A percentile compares a stretch with the other conserved stretches of the same genome.
Evolutionary conservation across 2,329 filamentous ascomycete genomes (phyloP).

Genomic region (Alternaria infectoria): DNA sequence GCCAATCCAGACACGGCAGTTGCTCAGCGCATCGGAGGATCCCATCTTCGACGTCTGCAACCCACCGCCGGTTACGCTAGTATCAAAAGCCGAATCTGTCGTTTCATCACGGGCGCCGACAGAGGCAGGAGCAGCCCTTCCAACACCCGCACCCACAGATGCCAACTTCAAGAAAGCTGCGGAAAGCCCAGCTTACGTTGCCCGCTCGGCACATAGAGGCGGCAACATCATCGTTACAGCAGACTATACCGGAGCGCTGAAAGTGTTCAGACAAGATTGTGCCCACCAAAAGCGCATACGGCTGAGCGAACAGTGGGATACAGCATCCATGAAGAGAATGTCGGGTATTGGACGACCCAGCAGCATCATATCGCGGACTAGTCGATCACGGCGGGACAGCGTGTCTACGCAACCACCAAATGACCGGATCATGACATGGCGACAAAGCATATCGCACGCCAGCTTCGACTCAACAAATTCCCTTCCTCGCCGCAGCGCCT

Average conservation of each 20-base stretch:
- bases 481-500: slow-evolving; percentile 50
- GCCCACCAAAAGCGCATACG: slow-evolving; percentile 73
- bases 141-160: slow-evolving; percentile 44
- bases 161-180: slow-evolving; percentile 53
- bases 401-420: slow-evolving; percentile 59
- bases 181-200: slow-evolving; percentile 77
- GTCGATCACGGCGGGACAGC: slow-evolving; percentile 55
- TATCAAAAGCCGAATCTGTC: slow-evolving; percentile 72
- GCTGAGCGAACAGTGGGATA: slow-evolving; percentile 75
- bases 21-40: slow-evolving; percentile 82
- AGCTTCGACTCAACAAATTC: slow-evolving; percentile 52
- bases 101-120: slow-evolving; percentile 58
- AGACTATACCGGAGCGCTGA: slow-evolving; percentile 86
- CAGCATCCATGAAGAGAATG: slow-evolving; percentile 71
- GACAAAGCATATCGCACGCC: slow-evolving; percentile 69
- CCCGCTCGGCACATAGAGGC: slow-evolving; percentile 74
- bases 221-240: slow-evolving; percentile 94
- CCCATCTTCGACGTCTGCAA: slow-evolving; percentile 97
- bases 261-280: slow-evolving; percentile 94
- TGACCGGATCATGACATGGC: slow-evolving; percentile 88
- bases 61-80: slow-evolving; percentile 83
- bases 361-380: slow-evolving; percentile 64
- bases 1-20: slow-evolving; percentile 75
- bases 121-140: slow-evolving; percentile 46
- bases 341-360: slow-evolving; percentile 59